These are phyloP conservation scores for Lepidium aucheri DNA, from an alignment of 345 rosid genomes.

Conservation along the genomic window DNA sequence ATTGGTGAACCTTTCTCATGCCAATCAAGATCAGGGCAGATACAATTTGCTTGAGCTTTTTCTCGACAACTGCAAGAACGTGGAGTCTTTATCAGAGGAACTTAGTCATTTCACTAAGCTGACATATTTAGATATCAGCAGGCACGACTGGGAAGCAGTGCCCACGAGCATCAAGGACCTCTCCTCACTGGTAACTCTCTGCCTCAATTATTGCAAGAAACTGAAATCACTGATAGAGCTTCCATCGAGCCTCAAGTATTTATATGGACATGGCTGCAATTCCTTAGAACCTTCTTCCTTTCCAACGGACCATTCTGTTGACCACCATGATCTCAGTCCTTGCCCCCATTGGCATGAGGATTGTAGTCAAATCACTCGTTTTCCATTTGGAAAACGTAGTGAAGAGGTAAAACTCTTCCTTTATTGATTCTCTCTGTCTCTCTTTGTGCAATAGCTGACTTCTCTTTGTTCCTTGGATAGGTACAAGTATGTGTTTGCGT, in stretches of 20 bases:
- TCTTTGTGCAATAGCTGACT: not conserved
- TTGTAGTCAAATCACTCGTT: not conserved
- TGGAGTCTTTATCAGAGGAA: not conserved
- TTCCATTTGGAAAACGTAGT: not conserved
- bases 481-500: not conserved
- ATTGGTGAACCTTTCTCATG: not conserved
- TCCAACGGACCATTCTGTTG: not conserved
- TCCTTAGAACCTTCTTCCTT: not conserved
- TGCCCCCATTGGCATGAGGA: not conserved
- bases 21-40: not conserved
- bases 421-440: not conserved
- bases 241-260: not conserved
- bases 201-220: not conserved
- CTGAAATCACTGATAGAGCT: not conserved
- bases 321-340: not conserved
- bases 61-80: not conserved
- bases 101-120: not conserved
- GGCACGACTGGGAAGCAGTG: not conserved
- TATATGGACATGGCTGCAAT: not conserved
- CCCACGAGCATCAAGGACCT: not conserved
- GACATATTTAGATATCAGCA: not conserved
- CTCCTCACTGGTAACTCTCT: not conserved
- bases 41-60: slow-evolving; percentile 8
- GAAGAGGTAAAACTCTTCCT: not conserved
- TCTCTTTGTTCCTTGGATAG: not conserved